Conservation (phyloP, 805 yeast genomes). For the Candida ovalis region DNA sequence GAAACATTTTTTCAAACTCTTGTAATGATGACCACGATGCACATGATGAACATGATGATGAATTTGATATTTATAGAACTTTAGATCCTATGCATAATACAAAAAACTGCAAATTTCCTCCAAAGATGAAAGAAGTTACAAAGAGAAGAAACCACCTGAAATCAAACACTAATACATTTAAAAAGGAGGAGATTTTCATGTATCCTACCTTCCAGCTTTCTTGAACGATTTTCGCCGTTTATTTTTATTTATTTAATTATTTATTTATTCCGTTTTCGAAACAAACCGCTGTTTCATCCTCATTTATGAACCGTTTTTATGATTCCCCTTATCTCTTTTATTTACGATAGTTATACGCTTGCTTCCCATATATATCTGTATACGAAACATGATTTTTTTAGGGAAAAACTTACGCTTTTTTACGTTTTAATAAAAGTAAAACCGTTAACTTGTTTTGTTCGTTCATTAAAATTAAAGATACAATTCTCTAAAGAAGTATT, state of each 20-base stretch:
- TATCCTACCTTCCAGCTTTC: conserved; percentile 13
- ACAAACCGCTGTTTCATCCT: too few relatives aligned
- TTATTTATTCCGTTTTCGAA: background rate
- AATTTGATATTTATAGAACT: background rate
- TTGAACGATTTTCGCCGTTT: background rate
- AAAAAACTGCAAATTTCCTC: background rate
- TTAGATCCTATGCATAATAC: background rate
- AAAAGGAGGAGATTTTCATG: background rate
- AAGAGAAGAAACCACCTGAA: background rate
- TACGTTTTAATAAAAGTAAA: background rate
- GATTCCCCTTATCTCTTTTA: too few relatives aligned
- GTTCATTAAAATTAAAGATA: conserved; percentile 29
- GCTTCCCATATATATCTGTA: too few relatives aligned
- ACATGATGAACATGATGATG: too few relatives aligned
- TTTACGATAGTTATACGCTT: too few relatives aligned
- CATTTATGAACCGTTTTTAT: too few relatives aligned
- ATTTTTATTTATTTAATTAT: background rate
- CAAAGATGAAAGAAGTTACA: background rate
- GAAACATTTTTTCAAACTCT: background rate
- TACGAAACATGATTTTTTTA: too few relatives aligned
- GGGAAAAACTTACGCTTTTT: too few relatives aligned
- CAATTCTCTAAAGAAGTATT: conserved; percentile 53
- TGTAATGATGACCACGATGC: background rate
- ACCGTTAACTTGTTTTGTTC: background rate
- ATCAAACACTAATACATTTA: background rate